Conservation (phyloP, 176 grass and related monocot species). For the Pontederia paniculata region DNA sequence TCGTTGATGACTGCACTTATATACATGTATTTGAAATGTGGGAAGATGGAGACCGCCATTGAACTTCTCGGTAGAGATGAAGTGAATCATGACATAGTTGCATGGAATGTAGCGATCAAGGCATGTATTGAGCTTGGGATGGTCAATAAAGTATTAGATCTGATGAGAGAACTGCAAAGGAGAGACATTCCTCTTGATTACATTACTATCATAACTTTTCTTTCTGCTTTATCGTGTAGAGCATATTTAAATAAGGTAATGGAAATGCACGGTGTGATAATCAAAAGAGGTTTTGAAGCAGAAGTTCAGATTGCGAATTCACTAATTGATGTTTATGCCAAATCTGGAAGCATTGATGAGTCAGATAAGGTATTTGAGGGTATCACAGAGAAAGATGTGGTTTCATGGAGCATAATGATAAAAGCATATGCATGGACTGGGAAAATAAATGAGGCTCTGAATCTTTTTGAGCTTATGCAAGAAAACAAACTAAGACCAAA, state of each 20-base stretch:
- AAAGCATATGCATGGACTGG: constrained; percentile 64
- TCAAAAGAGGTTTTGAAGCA: constrained; percentile 55
- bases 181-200: constrained; percentile 29
- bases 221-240: constrained; percentile 38
- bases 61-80: constrained; percentile 32
- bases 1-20: constrained; percentile 39
- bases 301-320: constrained; percentile 38
- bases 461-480: constrained; percentile 56
- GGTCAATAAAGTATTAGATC: constrained; percentile 27
- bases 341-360: constrained; percentile 36
- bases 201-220: constrained; percentile 47
- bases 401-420: constrained; percentile 74
- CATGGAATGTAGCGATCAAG: constrained; percentile 71
- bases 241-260: constrained; percentile 47
- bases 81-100: constrained; percentile 41
- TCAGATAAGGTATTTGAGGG: constrained; percentile 35
- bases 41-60: constrained; percentile 31
- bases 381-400: constrained; percentile 47
- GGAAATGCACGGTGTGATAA: constrained; percentile 47
- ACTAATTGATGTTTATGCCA: constrained; percentile 58
- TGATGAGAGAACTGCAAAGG: constrained; percentile 51
- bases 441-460: constrained; percentile 24
- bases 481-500: constrained; percentile 38
- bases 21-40: constrained; percentile 67
- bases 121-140: constrained; percentile 44